Conservation (phyloP, 2,329 filamentous ascomycete genomes). For the Dactylonectria estremocensis region DNA sequence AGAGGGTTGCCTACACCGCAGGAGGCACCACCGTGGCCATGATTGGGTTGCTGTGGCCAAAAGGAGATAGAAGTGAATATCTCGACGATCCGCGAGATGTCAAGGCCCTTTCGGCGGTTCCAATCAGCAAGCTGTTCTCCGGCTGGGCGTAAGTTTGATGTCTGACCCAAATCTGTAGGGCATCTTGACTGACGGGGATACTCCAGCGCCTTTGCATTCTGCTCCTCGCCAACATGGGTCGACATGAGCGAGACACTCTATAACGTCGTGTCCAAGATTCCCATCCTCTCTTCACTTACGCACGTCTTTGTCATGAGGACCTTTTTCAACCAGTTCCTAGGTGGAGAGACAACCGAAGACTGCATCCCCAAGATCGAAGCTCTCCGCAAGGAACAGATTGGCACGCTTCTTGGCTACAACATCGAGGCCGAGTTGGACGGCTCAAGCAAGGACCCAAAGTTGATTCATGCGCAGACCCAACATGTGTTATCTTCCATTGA, state of each 20-base stretch:
- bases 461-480: constrained; percentile 37
- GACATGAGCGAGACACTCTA: constrained; percentile 39
- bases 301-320: constrained; percentile 35
- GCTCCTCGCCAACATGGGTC: constrained; percentile 41
- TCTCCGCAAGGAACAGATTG: constrained; percentile 31
- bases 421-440: constrained; percentile 42
- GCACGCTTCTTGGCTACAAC: constrained; percentile 41
- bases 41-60: constrained; percentile 10
- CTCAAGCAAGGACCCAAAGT: constrained; percentile 41
- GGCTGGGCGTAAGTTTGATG: constrained; percentile 24
- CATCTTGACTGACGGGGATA: background rate
- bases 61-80: constrained; percentile 12
- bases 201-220: constrained; percentile 38
- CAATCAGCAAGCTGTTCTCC: constrained; percentile 19
- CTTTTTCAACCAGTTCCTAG: constrained; percentile 43
- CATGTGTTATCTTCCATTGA: constrained; percentile 38
- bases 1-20: background rate
- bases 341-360: constrained; percentile 30
- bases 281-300: constrained; percentile 35
- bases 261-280: constrained; percentile 31
- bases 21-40: constrained; percentile 6
- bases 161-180: background rate
- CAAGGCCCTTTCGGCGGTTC: constrained; percentile 19
- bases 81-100: constrained; percentile 13
- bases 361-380: constrained; percentile 39